phyloP scores from a whole-genome alignment of 306 rosid genomes.

The Cucurbita argyrosperma region DNA sequence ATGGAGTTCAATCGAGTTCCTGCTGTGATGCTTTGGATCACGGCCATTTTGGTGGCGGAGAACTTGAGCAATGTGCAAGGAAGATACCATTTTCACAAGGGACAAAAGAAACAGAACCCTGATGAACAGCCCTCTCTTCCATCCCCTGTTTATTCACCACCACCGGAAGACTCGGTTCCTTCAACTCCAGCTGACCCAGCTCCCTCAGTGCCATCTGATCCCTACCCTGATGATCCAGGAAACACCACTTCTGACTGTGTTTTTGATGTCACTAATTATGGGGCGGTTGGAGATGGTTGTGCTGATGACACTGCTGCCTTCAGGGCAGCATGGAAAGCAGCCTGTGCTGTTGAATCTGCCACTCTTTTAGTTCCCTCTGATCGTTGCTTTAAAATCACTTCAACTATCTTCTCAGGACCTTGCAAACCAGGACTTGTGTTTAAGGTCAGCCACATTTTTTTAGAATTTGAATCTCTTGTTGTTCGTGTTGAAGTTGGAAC shows the following conservation, averaged over 20 bases:
- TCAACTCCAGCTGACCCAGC: slow-evolving; percentile 1
- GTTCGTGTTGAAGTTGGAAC: background rate
- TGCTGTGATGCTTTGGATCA: slow-evolving; percentile 12
- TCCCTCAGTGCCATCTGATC: slow-evolving; percentile 46
- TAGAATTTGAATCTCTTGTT: background rate
- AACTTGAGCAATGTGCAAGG: slow-evolving; percentile 45
- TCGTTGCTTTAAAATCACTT: slow-evolving; percentile 54
- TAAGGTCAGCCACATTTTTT: slow-evolving; percentile 32
- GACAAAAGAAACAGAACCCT: slow-evolving; percentile 16
- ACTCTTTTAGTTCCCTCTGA: slow-evolving; percentile 52
- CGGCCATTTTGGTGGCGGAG: slow-evolving; percentile 2
- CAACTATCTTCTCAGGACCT: slow-evolving; percentile 85
- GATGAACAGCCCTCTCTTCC: slow-evolving; percentile 9
- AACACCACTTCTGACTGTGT: slow-evolving; percentile 22
- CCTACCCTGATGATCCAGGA: slow-evolving; percentile 46
- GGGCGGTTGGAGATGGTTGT: slow-evolving; percentile 78
- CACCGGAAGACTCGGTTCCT: slow-evolving; percentile 22
- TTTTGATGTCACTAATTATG: slow-evolving; percentile 64
- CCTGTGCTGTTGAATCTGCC: slow-evolving; percentile 67
- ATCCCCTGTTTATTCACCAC: slow-evolving; percentile 16
- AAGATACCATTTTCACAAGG: slow-evolving; percentile 58
- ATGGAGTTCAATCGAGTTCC: slow-evolving; percentile 29
- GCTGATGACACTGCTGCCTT: slow-evolving; percentile 78
- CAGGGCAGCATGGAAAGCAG: slow-evolving; percentile 80
- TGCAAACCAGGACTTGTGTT: slow-evolving; percentile 84